Conservation (phyloP, 1,284 basidiomycete genomes). For the Ustanciosporium gigantosporum region DNA sequence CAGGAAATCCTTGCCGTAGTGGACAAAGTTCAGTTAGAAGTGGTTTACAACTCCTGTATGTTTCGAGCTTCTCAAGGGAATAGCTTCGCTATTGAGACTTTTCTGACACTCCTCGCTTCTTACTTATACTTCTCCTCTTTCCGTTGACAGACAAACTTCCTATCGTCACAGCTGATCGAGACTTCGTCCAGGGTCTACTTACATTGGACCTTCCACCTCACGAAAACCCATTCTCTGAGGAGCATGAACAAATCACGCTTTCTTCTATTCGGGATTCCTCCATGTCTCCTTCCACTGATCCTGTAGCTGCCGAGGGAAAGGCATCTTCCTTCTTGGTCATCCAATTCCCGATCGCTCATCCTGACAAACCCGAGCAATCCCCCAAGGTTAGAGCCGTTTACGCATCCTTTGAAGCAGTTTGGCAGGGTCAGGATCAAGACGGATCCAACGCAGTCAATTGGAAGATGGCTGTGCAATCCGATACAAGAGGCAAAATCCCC, state of each 20-base stretch:
- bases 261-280: slow-evolving; percentile 16
- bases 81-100: background rate
- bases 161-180: slow-evolving; percentile 44
- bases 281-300: slow-evolving; percentile 6
- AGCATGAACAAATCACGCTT: slow-evolving; percentile 34
- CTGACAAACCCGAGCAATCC: slow-evolving; percentile 10
- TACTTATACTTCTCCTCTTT: background rate
- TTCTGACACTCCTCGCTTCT: background rate
- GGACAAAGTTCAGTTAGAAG: slow-evolving; percentile 24
- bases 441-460: slow-evolving; percentile 7
- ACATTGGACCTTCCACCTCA: slow-evolving; percentile 48
- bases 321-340: slow-evolving; percentile 46
- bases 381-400: slow-evolving; percentile 48
- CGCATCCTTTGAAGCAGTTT: slow-evolving; percentile 51
- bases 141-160: slow-evolving; percentile 38
- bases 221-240: slow-evolving; percentile 36
- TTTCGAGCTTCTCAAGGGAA: background rate
- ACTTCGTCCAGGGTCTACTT: slow-evolving; percentile 54
- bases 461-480: slow-evolving; percentile 52
- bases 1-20: slow-evolving; percentile 35
- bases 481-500: slow-evolving; percentile 47
- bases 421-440: slow-evolving; percentile 7
- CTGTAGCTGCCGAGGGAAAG: slow-evolving; percentile 1
- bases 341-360: slow-evolving; percentile 40
- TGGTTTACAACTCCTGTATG: slow-evolving; percentile 46